Percentiles rank a stretch among this genome's conserved stretches.
These are phyloP conservation scores for Xylaria sp. DNA, from an alignment of 2,329 filamentous ascomycete species.

Conservation along the genomic window DNA sequence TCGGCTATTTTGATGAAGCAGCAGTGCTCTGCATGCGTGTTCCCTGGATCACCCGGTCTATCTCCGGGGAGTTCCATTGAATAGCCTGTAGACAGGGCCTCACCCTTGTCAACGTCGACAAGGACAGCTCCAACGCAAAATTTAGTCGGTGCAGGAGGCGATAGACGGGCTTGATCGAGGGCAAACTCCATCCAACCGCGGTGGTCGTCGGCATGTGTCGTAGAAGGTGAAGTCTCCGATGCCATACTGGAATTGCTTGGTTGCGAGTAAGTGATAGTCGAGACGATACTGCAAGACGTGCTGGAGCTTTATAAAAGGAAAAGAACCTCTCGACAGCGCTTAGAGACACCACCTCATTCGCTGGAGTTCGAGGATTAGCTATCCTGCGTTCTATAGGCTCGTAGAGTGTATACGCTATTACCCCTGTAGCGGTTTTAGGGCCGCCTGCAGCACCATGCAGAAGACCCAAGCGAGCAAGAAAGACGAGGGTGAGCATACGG, in stretches of 20 bases:
- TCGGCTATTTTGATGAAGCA: constrained; percentile 59
- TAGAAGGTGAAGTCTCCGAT: background rate
- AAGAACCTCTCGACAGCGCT: too few species aligned
- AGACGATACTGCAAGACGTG: too few species aligned
- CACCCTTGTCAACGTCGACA: constrained; percentile 49
- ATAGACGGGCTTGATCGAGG: constrained; percentile 1
- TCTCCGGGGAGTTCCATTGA: constrained; percentile 54
- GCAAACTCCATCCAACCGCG: constrained; percentile 23
- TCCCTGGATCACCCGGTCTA: constrained; percentile 52
- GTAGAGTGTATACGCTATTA: too few species aligned
- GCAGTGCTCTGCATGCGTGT: constrained; percentile 57
- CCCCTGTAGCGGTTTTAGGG: too few species aligned
- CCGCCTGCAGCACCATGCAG: too few species aligned
- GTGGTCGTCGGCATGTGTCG: constrained; percentile 3
- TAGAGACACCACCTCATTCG: too few species aligned
- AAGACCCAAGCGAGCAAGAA: too few species aligned
- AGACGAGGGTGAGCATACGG: too few species aligned
- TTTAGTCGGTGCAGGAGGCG: constrained; percentile 14
- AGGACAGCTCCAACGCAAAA: constrained; percentile 23
- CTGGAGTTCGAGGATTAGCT: too few species aligned
- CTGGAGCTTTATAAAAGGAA: too few species aligned
- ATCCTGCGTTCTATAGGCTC: too few species aligned
- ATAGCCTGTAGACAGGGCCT: constrained; percentile 57
- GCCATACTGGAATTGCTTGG: constrained; percentile 4
- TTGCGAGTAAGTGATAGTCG: too few species aligned